Conservation (phyloP, 139 green algal genomes). For the Desmodesmus armatus region DNA sequence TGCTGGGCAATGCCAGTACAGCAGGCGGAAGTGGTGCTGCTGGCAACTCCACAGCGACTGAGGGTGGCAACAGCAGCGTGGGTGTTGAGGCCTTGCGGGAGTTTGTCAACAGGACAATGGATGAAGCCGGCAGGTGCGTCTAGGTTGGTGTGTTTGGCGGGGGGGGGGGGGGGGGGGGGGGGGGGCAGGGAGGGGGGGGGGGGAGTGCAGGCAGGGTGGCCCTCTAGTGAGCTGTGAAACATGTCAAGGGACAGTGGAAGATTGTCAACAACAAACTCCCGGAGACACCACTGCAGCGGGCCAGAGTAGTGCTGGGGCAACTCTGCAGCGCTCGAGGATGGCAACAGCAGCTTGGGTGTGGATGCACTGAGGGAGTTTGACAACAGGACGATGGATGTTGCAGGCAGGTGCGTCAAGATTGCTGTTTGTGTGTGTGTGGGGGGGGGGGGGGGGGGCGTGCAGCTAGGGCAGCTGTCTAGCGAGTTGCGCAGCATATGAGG, state of each 20-base stretch:
- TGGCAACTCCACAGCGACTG: too few relatives aligned
- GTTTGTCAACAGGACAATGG: neutral
- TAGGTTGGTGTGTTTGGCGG: neutral
- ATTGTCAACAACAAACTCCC: too few relatives aligned
- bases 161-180: neutral
- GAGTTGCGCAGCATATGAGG: too few relatives aligned
- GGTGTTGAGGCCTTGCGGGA: neutral
- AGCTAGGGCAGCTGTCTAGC: neutral
- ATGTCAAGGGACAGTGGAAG: too few relatives aligned
- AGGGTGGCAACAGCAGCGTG: neutral
- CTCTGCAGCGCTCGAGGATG: too few relatives aligned
- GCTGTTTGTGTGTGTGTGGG: neutral
- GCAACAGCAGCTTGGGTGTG: neutral
- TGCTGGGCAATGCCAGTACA: neutral
- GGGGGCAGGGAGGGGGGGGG: neutral
- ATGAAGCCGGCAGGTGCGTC: slow-evolving; percentile 10
- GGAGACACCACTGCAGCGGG: neutral
- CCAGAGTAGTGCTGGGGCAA: neutral
- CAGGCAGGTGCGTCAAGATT: slow-evolving; percentile 6
- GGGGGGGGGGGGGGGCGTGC: neutral
- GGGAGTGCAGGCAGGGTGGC: too few relatives aligned
- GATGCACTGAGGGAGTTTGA: neutral
- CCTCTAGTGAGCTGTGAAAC: too few relatives aligned
- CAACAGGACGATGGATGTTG: neutral
- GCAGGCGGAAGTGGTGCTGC: neutral